phyloP scores from a whole-genome alignment of 768 basidiomycete genomes.

The Auriculariales sp. region DNA sequence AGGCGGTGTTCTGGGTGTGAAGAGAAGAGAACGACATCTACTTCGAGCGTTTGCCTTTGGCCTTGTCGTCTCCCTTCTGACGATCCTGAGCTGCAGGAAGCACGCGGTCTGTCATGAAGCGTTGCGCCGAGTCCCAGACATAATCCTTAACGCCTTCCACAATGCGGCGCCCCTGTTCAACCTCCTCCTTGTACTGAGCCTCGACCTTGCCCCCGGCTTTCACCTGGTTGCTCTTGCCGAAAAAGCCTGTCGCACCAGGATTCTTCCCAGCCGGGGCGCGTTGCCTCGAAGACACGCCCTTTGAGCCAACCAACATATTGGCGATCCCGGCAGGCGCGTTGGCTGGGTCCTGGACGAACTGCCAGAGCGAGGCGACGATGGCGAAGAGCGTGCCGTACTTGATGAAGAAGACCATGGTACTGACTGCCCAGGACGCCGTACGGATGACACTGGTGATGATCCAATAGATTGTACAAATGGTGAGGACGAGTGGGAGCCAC shows the following conservation, averaged over 20 bases:
- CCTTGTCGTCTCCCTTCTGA: neutral
- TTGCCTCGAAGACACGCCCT: neutral
- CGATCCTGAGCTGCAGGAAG: neutral
- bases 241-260: neutral
- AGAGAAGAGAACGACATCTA: neutral
- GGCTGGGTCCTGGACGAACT: constrained; percentile 13
- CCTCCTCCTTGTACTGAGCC: constrained; percentile 11
- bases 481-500: constrained; percentile 60
- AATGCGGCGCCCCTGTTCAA: constrained; percentile 28
- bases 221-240: constrained; percentile 11
- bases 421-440: constrained; percentile 61
- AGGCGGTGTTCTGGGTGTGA: neutral
- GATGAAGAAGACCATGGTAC: constrained; percentile 49
- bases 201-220: constrained; percentile 8
- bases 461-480: constrained; percentile 56
- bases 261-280: neutral
- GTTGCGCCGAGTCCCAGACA: constrained; percentile 22
- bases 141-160: constrained; percentile 29
- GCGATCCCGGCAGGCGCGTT: constrained; percentile 19
- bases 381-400: constrained; percentile 63
- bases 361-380: constrained; percentile 18
- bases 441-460: constrained; percentile 66
- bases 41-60: constrained; percentile 7
- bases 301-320: constrained; percentile 6
- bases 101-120: constrained; percentile 11